phyloP scores from a whole-genome alignment of 225 moss, liverwort and hornwort species.

The Rhytidiadelphus loreus region DNA sequence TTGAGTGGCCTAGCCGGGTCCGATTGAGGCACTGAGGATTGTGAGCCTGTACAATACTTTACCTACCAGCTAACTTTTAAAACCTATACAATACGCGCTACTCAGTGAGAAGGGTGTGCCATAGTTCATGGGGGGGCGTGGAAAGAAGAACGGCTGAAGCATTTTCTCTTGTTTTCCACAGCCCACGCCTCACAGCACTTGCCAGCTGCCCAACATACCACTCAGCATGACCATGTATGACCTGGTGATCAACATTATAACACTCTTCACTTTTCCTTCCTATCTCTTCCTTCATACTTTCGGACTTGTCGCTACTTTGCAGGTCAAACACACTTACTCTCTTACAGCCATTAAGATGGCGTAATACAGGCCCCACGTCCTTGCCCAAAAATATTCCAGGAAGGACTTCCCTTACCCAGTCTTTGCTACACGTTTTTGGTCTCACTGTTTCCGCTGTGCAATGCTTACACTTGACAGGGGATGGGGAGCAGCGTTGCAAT shows the following conservation, averaged over 20 bases:
- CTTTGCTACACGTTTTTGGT: conserved; percentile 42
- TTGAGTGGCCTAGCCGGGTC: not conserved
- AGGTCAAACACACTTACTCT: conserved; percentile 8
- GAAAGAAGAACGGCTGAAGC: conserved; percentile 59
- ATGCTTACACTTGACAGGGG: conserved; percentile 22
- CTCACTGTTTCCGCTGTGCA: conserved; percentile 8
- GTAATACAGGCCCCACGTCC: conserved; percentile 45
- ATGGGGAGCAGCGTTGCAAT: conserved; percentile 42
- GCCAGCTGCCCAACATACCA: conserved; percentile 73
- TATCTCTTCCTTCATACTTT: conserved; percentile 8
- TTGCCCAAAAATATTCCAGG: conserved; percentile 60
- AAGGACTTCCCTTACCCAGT: conserved; percentile 59
- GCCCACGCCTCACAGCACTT: conserved; percentile 56
- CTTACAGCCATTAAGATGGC: conserved; percentile 32
- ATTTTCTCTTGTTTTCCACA: conserved; percentile 68
- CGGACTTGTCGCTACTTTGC: not conserved
- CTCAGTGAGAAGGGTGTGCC: conserved; percentile 50
- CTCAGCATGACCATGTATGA: conserved; percentile 66
- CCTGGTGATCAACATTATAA: conserved; percentile 43
- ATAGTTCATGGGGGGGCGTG: conserved; percentile 59
- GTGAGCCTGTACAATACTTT: not conserved
- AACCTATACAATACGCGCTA: not conserved
- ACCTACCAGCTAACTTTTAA: not conserved
- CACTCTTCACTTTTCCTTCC: conserved; percentile 23
- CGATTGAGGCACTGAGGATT: not conserved